phyloP scores from a whole-genome alignment of 768 basidiomycete genomes.

The Suillus brevipes region DNA sequence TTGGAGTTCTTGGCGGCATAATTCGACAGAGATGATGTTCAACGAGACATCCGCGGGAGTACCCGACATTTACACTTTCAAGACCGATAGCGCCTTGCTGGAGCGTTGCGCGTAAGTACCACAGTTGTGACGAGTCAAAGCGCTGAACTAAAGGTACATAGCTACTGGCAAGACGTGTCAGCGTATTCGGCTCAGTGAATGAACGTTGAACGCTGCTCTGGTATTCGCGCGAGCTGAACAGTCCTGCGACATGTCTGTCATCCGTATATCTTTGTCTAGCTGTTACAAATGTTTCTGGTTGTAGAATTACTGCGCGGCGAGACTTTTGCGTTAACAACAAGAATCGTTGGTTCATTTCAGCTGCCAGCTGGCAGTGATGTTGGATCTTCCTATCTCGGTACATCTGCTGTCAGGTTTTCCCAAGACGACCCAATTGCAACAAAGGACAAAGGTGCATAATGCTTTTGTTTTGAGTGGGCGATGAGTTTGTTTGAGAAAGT shows the following conservation, averaged over 20 bases:
- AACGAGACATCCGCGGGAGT: slow-evolving; percentile 31
- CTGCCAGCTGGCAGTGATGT: not conserved
- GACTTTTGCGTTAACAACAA: not conserved
- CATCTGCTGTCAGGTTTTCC: not conserved
- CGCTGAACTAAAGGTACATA: not conserved
- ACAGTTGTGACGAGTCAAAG: not conserved
- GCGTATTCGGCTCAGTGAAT: not conserved
- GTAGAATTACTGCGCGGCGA: not conserved
- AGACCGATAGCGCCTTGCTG: slow-evolving; percentile 33
- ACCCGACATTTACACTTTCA: slow-evolving; percentile 32
- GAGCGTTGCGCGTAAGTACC: slow-evolving; percentile 37
- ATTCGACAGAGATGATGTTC: slow-evolving; percentile 46
- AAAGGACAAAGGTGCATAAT: not conserved
- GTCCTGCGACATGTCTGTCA: not conserved
- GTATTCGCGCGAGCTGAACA: not conserved
- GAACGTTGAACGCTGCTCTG: not conserved
- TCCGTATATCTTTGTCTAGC: not conserved
- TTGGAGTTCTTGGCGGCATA: slow-evolving; percentile 21
- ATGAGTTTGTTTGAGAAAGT: not conserved
- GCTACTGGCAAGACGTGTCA: not conserved
- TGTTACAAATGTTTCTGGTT: not conserved
- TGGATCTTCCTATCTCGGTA: not conserved
- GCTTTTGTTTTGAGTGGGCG: not conserved
- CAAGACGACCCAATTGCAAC: not conserved
- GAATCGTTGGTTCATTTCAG: not conserved